A percentile compares a stretch with the other conserved stretches of the same genome.
Conservation (phyloP, 2,329 filamentous ascomycete species). For the Grosmannia serpens region DNA sequence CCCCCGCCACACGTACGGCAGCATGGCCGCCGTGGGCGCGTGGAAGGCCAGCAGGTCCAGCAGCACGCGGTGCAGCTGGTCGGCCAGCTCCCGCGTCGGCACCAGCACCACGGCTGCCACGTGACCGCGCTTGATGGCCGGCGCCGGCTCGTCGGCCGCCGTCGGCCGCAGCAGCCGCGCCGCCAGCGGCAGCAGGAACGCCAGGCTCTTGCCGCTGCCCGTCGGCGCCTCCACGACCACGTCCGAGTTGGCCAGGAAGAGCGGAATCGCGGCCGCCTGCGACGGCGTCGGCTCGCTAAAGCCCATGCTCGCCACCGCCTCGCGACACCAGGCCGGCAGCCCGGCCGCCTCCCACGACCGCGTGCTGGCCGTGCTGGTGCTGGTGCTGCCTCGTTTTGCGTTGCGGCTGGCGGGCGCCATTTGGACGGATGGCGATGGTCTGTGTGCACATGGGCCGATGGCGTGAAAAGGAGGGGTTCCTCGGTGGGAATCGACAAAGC, state of each 20-base stretch:
- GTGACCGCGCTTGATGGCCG: conserved; percentile 74
- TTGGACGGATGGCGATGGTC: background rate
- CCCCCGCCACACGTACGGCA: conserved; percentile 31
- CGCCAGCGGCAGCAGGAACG: conserved; percentile 69
- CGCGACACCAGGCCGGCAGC: conserved; percentile 71
- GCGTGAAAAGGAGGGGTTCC: too few relatives aligned
- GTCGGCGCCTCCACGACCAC: conserved; percentile 71
- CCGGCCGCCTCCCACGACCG: conserved; percentile 58
- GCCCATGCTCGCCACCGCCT: conserved; percentile 73
- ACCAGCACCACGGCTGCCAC: conserved; percentile 85
- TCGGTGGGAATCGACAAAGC: too few relatives aligned
- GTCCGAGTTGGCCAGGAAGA: conserved; percentile 84
- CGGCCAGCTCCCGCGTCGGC: conserved; percentile 83
- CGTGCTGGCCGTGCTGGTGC: conserved; percentile 16
- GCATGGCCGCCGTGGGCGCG: conserved; percentile 56
- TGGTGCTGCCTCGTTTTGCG: conserved; percentile 22
- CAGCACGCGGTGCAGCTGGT: conserved; percentile 79
- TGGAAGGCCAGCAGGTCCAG: conserved; percentile 73
- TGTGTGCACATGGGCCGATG: too few relatives aligned
- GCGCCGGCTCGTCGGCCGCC: background rate
- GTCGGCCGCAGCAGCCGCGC: conserved; percentile 64
- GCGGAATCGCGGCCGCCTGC: conserved; percentile 81
- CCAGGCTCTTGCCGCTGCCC: conserved; percentile 80
- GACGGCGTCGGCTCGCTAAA: conserved; percentile 67
- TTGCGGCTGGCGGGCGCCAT: conserved; percentile 22